These are phyloP conservation scores for Afroboletus lepidellus DNA, from an alignment of 1,284 basidiomycete genomes.

Conservation along the genomic window DNA sequence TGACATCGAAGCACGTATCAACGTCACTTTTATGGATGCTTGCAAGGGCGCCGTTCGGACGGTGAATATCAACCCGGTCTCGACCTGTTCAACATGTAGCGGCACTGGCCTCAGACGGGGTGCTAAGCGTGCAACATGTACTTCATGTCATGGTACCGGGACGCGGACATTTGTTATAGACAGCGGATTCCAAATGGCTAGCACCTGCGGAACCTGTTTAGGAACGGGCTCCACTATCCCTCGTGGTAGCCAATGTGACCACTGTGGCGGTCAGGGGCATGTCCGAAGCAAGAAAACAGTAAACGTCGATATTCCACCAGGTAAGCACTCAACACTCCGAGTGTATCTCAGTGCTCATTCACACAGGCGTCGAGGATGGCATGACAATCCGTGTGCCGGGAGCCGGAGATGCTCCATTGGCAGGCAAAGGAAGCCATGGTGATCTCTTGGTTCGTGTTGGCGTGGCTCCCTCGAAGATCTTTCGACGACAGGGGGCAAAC, in stretches of 20 bases:
- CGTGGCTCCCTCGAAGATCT: constrained; percentile 81
- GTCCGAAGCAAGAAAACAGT: constrained; percentile 80
- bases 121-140: constrained; percentile 80
- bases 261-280: constrained; percentile 87
- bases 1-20: constrained; percentile 80
- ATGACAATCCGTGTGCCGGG: constrained; percentile 88
- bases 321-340: constrained; percentile 41
- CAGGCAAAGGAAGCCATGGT: constrained; percentile 74
- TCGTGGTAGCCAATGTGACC: constrained; percentile 74
- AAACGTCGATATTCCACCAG: constrained; percentile 84
- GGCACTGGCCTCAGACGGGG: constrained; percentile 88
- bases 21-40: constrained; percentile 88
- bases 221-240: constrained; percentile 86
- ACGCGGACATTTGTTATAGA: constrained; percentile 90
- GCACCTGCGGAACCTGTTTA: constrained; percentile 82
- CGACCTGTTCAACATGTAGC: constrained; percentile 82
- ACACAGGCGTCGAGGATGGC: constrained; percentile 89
- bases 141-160: constrained; percentile 84
- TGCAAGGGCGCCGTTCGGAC: constrained; percentile 86
- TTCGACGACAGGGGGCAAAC: constrained; percentile 90
- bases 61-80: constrained; percentile 79
- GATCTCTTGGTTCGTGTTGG: constrained; percentile 89
- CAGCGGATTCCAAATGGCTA: constrained; percentile 96
- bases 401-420: constrained; percentile 84
- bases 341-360: constrained; percentile 16